These are phyloP conservation scores for Plasmopara halstedii DNA, from an alignment of 352 stramenopile genomes.

Conservation along the genomic window DNA sequence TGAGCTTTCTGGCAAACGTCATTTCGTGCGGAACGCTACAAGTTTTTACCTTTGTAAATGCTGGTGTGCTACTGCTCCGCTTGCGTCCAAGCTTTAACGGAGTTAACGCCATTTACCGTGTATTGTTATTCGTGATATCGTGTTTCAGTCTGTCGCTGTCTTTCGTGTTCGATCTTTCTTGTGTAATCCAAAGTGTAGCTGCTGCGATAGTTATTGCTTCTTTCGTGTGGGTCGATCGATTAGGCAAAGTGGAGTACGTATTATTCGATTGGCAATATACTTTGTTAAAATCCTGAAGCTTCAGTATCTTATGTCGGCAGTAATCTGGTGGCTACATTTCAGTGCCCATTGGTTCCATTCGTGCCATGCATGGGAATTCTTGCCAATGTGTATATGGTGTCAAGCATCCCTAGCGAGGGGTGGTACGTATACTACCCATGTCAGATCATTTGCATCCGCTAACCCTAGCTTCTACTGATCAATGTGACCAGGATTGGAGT, in stretches of 20 bases:
- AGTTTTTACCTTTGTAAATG: conserved; percentile 92
- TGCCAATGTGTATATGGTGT: conserved; percentile 64
- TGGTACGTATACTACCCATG: conserved; percentile 32
- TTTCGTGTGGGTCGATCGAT: conserved; percentile 44
- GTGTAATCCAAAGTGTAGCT: conserved; percentile 30
- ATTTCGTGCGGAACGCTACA: conserved; percentile 89
- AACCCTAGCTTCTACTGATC: conserved; percentile 1
- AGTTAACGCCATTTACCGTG: conserved; percentile 34
- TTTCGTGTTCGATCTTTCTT: conserved; percentile 59
- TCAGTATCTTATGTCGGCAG: conserved; percentile 6
- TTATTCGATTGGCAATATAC: background rate
- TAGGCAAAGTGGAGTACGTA: conserved; percentile 51
- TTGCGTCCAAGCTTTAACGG: conserved; percentile 42
- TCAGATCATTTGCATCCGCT: background rate
- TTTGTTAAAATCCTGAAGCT: background rate
- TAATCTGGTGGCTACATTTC: conserved; percentile 33
- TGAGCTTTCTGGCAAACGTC: conserved; percentile 88
- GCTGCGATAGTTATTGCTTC: conserved; percentile 26
- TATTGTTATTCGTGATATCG: conserved; percentile 51
- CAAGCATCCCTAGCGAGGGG: conserved; percentile 39
- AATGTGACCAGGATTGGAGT: conserved; percentile 52
- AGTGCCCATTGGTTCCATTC: conserved; percentile 53
- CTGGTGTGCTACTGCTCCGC: conserved; percentile 79
- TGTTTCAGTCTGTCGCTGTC: conserved; percentile 59
- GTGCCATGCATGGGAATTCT: conserved; percentile 52